phyloP scores from a whole-genome alignment of 1,284 basidiomycete species.

The Malassezia brasiliensis region DNA sequence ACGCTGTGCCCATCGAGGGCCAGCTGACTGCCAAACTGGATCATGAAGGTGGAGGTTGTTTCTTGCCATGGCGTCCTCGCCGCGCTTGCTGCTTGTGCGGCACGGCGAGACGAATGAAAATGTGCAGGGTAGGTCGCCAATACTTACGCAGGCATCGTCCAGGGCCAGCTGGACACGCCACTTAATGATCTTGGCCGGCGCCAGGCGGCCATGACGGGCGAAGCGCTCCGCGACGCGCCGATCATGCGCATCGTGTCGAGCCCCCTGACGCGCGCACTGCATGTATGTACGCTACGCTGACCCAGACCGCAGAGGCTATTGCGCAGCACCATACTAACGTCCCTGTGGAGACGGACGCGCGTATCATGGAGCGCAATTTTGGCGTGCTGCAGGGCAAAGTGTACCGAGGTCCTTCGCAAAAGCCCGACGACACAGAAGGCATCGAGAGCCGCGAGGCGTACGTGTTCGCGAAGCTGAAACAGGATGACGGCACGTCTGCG shows the following conservation, averaged over 20 bases:
- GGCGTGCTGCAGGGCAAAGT: slow-evolving; percentile 37
- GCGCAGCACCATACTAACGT: slow-evolving; percentile 10
- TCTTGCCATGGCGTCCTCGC: background rate
- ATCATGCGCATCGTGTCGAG: slow-evolving; percentile 37
- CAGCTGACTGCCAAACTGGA: slow-evolving; percentile 7
- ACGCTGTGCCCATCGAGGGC: slow-evolving; percentile 9
- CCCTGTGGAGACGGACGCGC: slow-evolving; percentile 23
- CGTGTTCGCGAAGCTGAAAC: background rate
- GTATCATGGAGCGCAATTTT: slow-evolving; percentile 39
- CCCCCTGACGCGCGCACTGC: slow-evolving; percentile 27
- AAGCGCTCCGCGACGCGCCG: slow-evolving; percentile 20
- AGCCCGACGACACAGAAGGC: slow-evolving; percentile 32
- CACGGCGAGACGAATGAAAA: slow-evolving; percentile 46
- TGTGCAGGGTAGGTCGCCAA: slow-evolving; percentile 14
- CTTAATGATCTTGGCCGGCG: slow-evolving; percentile 31
- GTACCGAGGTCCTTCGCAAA: slow-evolving; percentile 24
- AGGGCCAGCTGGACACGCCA: slow-evolving; percentile 43
- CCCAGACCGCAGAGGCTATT: slow-evolving; percentile 18
- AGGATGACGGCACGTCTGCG: slow-evolving; percentile 24
- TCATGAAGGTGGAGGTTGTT: slow-evolving; percentile 8
- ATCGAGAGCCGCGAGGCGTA: slow-evolving; percentile 28
- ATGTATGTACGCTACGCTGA: slow-evolving; percentile 8
- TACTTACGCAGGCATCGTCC: slow-evolving; percentile 30
- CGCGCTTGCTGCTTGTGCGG: slow-evolving; percentile 33
- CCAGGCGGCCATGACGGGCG: slow-evolving; percentile 33